Evolutionary conservation across 202 grass and related monocot genomes (phyloP).

Genomic region (Hordeum pubiflorum): DNA sequence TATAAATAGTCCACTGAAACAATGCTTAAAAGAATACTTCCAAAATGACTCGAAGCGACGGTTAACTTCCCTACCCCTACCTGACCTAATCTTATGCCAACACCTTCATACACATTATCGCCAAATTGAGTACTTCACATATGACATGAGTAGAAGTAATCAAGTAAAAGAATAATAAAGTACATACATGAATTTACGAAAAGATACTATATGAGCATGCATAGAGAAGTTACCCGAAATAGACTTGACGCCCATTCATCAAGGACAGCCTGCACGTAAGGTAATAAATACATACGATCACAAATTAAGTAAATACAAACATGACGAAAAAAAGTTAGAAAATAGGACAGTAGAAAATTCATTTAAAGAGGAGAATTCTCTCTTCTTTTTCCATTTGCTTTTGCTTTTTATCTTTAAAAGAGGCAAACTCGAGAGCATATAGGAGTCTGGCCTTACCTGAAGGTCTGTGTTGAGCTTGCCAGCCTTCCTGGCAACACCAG

Average conservation of each 20-base stretch:
- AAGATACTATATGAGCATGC: not conserved
- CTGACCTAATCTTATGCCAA: not conserved
- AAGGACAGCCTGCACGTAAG: conserved; percentile 65
- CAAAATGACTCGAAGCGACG: not conserved
- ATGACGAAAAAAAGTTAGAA: not conserved
- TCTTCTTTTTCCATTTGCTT: not conserved
- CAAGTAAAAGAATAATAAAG: not conserved
- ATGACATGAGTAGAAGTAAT: conserved; percentile 1
- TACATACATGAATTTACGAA: not conserved
- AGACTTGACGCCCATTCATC: conserved; percentile 96
- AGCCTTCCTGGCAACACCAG: conserved; percentile 60
- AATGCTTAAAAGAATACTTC: not conserved
- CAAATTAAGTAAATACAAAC: conserved; percentile 23
- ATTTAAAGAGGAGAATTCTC: not conserved
- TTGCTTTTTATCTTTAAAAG: not conserved
- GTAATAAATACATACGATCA: conserved; percentile 11
- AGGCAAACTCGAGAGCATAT: not conserved
- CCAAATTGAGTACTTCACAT: not conserved
- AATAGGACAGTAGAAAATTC: not conserved
- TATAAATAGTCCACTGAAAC: not conserved
- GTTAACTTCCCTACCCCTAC: conserved; percentile 12
- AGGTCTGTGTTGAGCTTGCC: conserved; percentile 87
- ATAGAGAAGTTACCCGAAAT: conserved; percentile 65
- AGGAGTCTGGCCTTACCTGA: conserved; percentile 44
- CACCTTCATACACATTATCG: not conserved